Conservation (phyloP, 345 rosid species). For the Linum trigynum region DNA sequence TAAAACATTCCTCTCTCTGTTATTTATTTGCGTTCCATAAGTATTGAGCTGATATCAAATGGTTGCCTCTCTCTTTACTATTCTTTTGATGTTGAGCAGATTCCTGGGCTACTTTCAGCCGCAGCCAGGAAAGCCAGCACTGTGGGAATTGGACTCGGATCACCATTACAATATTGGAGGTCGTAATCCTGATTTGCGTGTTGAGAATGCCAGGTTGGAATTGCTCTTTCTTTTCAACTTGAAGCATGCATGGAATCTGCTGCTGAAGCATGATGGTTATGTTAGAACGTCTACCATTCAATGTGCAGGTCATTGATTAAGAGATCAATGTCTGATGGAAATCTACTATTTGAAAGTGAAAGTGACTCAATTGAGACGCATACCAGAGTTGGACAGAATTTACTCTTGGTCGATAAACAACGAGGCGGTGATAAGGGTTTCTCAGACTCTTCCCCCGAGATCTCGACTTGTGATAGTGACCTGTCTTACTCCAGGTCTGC, state of each 20-base stretch:
- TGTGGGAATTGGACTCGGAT: conserved; percentile 5
- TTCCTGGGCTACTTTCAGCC: conserved; percentile 2
- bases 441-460: conserved; percentile 56
- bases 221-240: neutral
- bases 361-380: conserved; percentile 27
- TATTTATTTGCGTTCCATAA: neutral
- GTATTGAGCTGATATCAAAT: neutral
- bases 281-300: neutral
- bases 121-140: conserved; percentile 7
- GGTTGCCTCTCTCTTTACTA: neutral
- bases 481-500: conserved; percentile 44
- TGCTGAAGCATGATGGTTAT: neutral
- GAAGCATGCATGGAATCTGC: neutral
- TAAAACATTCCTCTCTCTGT: conserved; percentile 1
- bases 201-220: conserved; percentile 42
- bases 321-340: conserved; percentile 85
- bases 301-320: conserved; percentile 44
- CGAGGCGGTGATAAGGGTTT: conserved; percentile 33
- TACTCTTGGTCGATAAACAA: conserved; percentile 20
- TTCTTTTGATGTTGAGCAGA: neutral
- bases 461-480: conserved; percentile 42
- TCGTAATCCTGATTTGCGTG: conserved; percentile 26
- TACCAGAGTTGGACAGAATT: conserved; percentile 26
- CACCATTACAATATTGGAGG: conserved; percentile 4
- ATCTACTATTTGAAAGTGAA: conserved; percentile 45